phyloP scores from a whole-genome alignment of 805 yeast species.

The Saccharomyces eubayanus region DNA sequence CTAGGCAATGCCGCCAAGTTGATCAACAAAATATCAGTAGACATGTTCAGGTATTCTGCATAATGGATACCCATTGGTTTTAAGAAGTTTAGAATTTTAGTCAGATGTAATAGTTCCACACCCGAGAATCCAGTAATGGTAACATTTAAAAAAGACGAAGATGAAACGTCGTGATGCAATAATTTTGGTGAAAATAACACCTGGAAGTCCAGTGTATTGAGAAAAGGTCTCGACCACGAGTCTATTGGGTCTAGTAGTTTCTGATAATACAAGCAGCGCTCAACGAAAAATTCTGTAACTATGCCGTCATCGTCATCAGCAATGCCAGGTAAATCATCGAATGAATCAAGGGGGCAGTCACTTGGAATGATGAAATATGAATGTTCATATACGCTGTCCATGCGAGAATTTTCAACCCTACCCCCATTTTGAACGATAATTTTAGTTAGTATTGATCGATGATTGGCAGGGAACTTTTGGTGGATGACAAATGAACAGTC shows the following conservation, averaged over 20 bases:
- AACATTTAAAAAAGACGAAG: conserved; percentile 22
- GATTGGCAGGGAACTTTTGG: conserved; percentile 12
- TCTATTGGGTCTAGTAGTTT: conserved; percentile 38
- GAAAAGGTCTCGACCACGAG: conserved; percentile 55
- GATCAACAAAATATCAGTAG: conserved; percentile 25
- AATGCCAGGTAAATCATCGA: conserved; percentile 1
- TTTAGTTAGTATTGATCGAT: conserved; percentile 14
- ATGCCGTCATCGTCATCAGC: conserved; percentile 19
- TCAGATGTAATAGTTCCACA: conserved; percentile 62
- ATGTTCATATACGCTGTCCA: not conserved
- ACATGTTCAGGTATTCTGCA: conserved; percentile 21
- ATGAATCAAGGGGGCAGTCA: conserved; percentile 9
- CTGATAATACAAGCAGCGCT: conserved; percentile 57
- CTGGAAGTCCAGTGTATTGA: conserved; percentile 20
- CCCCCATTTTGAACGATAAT: conserved; percentile 25
- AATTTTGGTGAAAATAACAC: conserved; percentile 20
- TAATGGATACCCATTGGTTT: conserved; percentile 32
- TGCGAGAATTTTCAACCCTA: not conserved
- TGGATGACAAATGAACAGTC: conserved; percentile 12
- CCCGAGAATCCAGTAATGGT: conserved; percentile 72
- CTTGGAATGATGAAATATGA: conserved; percentile 20
- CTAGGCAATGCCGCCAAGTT: conserved; percentile 25
- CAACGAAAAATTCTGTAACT: conserved; percentile 76
- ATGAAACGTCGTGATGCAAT: conserved; percentile 8
- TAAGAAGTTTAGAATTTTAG: conserved; percentile 48